Evolutionary conservation across 345 rosid species (phyloP), one percentile per base, ranked within the genome.

Genomic region (Cardamine resedifolia): DNA sequence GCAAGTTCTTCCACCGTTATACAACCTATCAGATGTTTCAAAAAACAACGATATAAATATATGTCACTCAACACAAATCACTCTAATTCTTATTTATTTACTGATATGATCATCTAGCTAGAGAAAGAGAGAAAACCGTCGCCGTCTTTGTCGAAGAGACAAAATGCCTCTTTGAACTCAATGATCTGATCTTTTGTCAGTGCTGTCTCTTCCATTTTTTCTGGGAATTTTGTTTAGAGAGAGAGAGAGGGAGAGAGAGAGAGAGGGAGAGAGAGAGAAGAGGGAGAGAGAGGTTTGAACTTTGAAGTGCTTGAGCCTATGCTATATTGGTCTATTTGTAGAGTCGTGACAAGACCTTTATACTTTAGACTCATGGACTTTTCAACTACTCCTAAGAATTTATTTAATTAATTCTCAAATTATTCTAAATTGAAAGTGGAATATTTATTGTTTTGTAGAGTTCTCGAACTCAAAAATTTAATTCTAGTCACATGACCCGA

Each of bases 81-180:
- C 11, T 47, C n/a, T 23, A 38, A 38, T 11, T 47, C 4, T 31
- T 70, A 26, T 7, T 6, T 16, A 21, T 31, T n/a, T 10, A 51
- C 11, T 11, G 43, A 16, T n/a, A n/a, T n/a, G 10, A 12, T 6
- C n/a, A 21, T 21, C 1, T 60, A 15, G 10, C n/a, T n/a, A 30
- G 47, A 23, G 19, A 78, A 36, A 3, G 58, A 63, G 41, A 26
- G 55, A 63, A 2, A 76, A 91, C 97, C 96, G 69, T 91, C 94
- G 51, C 97, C 91, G 78, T 91, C 91, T 76, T 60, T 86, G 83
- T 89, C 97, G 10, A 87, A 77, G 16, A 89, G 81, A 70, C 86
- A 83, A 74, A 91, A 86, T 2, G 84, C 94, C 67, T 89, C 85
- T 39, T 81, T 81, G 67, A 91, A 87, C 81, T 88, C 90, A 70